phyloP scores from a whole-genome alignment of 768 basidiomycete genomes.

The Glaciozyma antarctica region DNA sequence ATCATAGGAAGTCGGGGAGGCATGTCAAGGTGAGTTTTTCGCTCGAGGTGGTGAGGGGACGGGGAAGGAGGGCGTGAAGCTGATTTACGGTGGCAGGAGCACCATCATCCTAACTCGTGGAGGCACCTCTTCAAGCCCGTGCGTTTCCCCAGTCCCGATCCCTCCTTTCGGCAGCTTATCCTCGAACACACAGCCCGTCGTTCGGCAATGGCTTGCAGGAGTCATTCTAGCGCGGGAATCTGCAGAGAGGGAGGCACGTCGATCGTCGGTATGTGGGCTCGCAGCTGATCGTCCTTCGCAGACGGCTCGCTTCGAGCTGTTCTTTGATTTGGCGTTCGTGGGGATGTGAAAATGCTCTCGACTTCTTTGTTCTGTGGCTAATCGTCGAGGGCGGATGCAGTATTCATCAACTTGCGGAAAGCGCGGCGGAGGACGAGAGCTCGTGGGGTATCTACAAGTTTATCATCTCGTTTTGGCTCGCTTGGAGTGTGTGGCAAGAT shows the following conservation, averaged over 20 bases:
- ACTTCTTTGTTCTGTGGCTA: too few relatives aligned
- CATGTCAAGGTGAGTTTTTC: neutral
- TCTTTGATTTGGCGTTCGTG: slow-evolving; percentile 41
- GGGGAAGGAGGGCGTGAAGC: too few relatives aligned
- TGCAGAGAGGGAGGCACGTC: slow-evolving; percentile 2
- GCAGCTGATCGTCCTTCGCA: neutral
- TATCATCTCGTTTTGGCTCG: slow-evolving; percentile 31
- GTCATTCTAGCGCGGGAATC: neutral
- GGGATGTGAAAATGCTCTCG: slow-evolving; percentile 23
- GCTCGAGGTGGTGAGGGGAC: too few relatives aligned
- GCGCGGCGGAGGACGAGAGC: slow-evolving; percentile 31
- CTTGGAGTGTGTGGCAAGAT: slow-evolving; percentile 39
- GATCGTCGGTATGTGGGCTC: too few relatives aligned
- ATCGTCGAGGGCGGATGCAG: too few relatives aligned
- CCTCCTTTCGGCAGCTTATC: too few relatives aligned
- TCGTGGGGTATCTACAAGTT: slow-evolving; percentile 20
- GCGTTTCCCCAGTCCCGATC: too few relatives aligned
- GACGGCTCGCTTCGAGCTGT: slow-evolving; percentile 39
- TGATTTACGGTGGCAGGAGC: neutral
- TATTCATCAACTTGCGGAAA: slow-evolving; percentile 39
- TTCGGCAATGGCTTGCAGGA: slow-evolving; percentile 1
- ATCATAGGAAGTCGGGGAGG: neutral
- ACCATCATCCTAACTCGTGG: neutral
- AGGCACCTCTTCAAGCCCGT: neutral
- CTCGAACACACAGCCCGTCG: too few relatives aligned